phyloP scores from a whole-genome alignment of 2,329 filamentous ascomycete genomes.

The Aspergillus floridensis region DNA sequence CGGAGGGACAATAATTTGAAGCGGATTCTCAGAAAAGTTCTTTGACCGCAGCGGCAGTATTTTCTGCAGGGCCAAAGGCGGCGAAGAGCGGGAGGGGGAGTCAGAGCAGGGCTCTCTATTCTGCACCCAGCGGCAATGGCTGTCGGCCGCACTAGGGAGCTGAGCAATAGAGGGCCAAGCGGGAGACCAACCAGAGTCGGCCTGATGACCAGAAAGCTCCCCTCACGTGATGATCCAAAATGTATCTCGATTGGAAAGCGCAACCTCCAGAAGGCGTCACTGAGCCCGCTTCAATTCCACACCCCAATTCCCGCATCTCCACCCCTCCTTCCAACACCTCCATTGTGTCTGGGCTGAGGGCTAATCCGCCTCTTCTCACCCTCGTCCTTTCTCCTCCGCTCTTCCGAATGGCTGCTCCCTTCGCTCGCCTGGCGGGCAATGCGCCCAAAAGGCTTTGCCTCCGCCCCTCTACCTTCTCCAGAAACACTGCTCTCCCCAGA shows the following conservation, averaged over 20 bases:
- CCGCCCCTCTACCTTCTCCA: slow-evolving; percentile 49
- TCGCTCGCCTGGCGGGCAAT: slow-evolving; percentile 60
- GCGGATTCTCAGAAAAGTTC: slow-evolving; percentile 35
- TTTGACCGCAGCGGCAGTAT: slow-evolving; percentile 27
- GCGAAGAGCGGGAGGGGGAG: neutral
- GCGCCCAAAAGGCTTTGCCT: slow-evolving; percentile 59
- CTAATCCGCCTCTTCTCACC: slow-evolving; percentile 24
- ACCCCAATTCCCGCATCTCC: slow-evolving; percentile 31
- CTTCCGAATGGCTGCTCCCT: slow-evolving; percentile 57
- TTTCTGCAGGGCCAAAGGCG: slow-evolving; percentile 30
- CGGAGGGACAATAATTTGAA: slow-evolving; percentile 24
- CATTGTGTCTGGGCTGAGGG: slow-evolving; percentile 40
- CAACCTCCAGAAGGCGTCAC: slow-evolving; percentile 30
- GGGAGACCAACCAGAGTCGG: slow-evolving; percentile 32
- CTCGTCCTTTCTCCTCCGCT: slow-evolving; percentile 14
- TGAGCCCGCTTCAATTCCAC: slow-evolving; percentile 27
- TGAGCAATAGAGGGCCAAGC: slow-evolving; percentile 17
- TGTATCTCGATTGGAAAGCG: slow-evolving; percentile 28
- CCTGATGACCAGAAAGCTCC: slow-evolving; percentile 35
- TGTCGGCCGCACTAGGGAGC: neutral
- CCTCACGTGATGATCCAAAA: slow-evolving; percentile 36
- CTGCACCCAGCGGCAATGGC: slow-evolving; percentile 1
- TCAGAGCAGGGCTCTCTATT: slow-evolving; percentile 17
- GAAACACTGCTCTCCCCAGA: slow-evolving; percentile 43
- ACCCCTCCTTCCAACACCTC: slow-evolving; percentile 29